Base-by-base conservation (phyloP, 345 rosid genomes). In the Hevea brasiliensis region DNA sequence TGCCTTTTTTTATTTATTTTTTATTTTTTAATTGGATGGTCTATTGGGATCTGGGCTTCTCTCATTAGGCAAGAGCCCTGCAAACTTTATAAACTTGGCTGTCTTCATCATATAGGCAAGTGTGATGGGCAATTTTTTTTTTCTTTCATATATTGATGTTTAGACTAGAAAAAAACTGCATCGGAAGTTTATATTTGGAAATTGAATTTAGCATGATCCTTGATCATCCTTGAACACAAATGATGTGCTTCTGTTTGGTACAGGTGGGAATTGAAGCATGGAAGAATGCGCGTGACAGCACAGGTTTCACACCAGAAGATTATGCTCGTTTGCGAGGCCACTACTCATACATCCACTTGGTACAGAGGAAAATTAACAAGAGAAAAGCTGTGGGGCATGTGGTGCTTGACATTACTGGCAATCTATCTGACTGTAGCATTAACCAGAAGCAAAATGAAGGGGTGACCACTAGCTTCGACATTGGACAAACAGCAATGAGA, bases 301-400 rank as follows among this genome's bases (percentile, higher is more conserved):
- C 98, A 13, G 98, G 99, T 61, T 93, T 85, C 70, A 90, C 98
- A 14, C 99, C 99, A 18, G 98, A 93, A 84, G 99, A 87, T 80
- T 93, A 93, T 56, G 99, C 98, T 10, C 94, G 99, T 27, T 74
- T 96, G 76, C 98, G 99, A 1, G 99, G 99, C 56, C 98, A 96
- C 75, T 96, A 87, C 85, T 83, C 96, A 0, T 96, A 96, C 88
- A 93, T 93, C 84, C 99, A 89, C 84, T 81, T 91, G 66, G 85
- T 96, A 42, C 98, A 96, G 80, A 90, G 80, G 87, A 96, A 93
- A 76, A 86, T 86, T 71, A 89, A 77, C 75, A 87, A 81, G 79
- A 87, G 83, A 73, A 69, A 83, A 13, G 44, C 83, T 41, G 75
- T 72, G 45, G 88, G 80, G 42, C 94, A 90, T 48, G 89, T 87